Evolutionary conservation across 106 monocot genomes (phyloP).

Genomic region (Allium cepa): DNA sequence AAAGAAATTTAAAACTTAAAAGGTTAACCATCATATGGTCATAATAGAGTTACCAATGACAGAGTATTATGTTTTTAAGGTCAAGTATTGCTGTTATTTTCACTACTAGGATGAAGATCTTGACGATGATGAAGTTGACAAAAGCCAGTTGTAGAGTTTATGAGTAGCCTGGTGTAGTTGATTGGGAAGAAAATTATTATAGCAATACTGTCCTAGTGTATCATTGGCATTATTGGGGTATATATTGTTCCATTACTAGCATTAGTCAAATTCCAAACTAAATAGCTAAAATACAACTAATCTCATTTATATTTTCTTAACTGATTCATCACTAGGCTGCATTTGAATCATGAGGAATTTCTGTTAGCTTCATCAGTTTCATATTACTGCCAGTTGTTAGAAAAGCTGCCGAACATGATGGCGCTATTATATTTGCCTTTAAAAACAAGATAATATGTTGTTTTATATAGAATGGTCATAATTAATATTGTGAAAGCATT

Average conservation of each 20-base stretch:
- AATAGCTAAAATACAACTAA: too few relatives aligned
- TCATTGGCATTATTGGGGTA: conserved; percentile 65
- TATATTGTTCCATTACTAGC: background rate
- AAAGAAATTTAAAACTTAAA: too few relatives aligned
- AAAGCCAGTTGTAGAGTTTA: conserved; percentile 38
- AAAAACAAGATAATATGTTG: conserved; percentile 70
- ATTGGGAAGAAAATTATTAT: conserved; percentile 48
- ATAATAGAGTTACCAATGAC: too few relatives aligned
- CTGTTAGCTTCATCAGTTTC: conserved; percentile 62
- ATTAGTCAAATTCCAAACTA: too few relatives aligned
- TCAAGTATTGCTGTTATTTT: background rate
- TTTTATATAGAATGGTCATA: background rate
- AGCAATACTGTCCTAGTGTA: conserved; percentile 47
- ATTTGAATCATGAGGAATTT: conserved; percentile 44
- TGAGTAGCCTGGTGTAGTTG: conserved; percentile 45
- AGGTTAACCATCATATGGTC: too few relatives aligned
- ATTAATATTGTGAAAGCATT: background rate
- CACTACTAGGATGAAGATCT: conserved; percentile 16
- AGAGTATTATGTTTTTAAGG: background rate
- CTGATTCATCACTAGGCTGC: conserved; percentile 24
- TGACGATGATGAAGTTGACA: conserved; percentile 26
- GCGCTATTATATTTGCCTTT: conserved; percentile 81
- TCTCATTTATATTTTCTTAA: background rate
- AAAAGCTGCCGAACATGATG: conserved; percentile 86
- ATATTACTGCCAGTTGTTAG: conserved; percentile 77